These are phyloP conservation scores for Penicillium diatomitis DNA, from an alignment of 495 filamentous ascomycete genomes.

Conservation along the genomic window DNA sequence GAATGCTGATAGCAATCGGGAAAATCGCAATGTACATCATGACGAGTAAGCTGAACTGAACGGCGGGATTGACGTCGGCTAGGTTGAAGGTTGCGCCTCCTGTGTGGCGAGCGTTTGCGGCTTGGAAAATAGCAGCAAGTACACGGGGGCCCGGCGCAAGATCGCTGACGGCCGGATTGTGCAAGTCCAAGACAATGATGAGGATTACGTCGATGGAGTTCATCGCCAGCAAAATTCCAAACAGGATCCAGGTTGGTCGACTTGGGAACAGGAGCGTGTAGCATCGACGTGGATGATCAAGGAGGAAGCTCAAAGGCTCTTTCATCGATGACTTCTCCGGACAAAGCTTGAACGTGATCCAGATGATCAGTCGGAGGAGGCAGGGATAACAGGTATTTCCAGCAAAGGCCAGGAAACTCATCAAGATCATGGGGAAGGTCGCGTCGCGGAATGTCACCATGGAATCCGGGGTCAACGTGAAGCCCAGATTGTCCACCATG, in stretches of 20 bases:
- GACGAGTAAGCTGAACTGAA: slow-evolving; percentile 51
- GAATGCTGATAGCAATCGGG: slow-evolving; percentile 66
- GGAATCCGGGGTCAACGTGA: slow-evolving; percentile 72
- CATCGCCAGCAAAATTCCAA: slow-evolving; percentile 46
- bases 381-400: slow-evolving; percentile 80
- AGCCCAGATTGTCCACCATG: slow-evolving; percentile 43
- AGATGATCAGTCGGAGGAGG: slow-evolving; percentile 71
- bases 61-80: slow-evolving; percentile 47
- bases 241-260: slow-evolving; percentile 52
- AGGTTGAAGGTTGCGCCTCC: slow-evolving; percentile 50
- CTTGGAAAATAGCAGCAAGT: slow-evolving; percentile 52
- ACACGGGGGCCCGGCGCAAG: slow-evolving; percentile 28
- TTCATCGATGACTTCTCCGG: slow-evolving; percentile 27
- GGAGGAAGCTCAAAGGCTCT: slow-evolving; percentile 40
- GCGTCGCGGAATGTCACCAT: slow-evolving; percentile 72
- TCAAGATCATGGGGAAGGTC: slow-evolving; percentile 54
- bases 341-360: slow-evolving; percentile 47
- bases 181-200: slow-evolving; percentile 50
- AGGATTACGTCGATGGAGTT: slow-evolving; percentile 50
- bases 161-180: slow-evolving; percentile 22
- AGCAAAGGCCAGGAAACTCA: slow-evolving; percentile 66
- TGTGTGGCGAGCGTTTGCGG: slow-evolving; percentile 49
- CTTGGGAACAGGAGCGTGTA: slow-evolving; percentile 55
- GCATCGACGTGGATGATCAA: slow-evolving; percentile 54
- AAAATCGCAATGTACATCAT: slow-evolving; percentile 74